These are phyloP conservation scores for Sporisorium reilianum DNA, from an alignment of 1,284 basidiomycete species.

Conservation along the genomic window DNA sequence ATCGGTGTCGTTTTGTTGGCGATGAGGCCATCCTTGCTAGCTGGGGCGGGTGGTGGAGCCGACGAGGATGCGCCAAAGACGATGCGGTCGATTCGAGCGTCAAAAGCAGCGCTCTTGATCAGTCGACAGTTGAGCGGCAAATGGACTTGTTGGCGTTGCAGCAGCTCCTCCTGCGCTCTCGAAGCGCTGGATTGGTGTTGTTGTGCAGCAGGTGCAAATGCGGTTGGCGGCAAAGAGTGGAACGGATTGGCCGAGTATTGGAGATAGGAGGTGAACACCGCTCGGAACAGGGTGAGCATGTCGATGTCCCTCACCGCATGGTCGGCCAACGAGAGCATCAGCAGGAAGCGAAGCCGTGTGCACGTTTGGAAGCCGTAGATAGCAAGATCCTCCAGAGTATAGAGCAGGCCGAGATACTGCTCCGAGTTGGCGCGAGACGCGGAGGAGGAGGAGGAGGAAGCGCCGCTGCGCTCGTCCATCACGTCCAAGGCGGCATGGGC, in stretches of 20 bases:
- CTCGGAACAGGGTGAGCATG: conserved; percentile 69
- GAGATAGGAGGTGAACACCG: conserved; percentile 68
- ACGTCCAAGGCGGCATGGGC: conserved; percentile 68
- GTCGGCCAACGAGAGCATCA: conserved; percentile 66
- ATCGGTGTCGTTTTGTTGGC: not conserved
- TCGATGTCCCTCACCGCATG: conserved; percentile 68
- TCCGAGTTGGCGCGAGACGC: conserved; percentile 57
- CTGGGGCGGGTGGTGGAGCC: not conserved
- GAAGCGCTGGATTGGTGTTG: not conserved
- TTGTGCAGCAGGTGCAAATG: conserved; percentile 5
- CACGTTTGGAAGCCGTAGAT: conserved; percentile 70
- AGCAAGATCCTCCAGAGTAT: conserved; percentile 69
- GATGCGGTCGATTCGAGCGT: conserved; percentile 38
- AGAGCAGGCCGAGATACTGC: conserved; percentile 68
- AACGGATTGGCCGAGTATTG: conserved; percentile 69
- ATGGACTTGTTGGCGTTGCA: conserved; percentile 20
- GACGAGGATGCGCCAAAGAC: conserved; percentile 15
- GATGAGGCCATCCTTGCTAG: conserved; percentile 2
- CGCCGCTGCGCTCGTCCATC: conserved; percentile 66
- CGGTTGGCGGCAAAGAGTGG: conserved; percentile 35
- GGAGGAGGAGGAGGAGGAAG: conserved; percentile 14
- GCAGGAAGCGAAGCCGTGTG: conserved; percentile 65
- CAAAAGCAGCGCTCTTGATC: conserved; percentile 39
- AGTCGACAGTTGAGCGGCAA: conserved; percentile 32
- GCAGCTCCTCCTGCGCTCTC: conserved; percentile 16